Evolutionary conservation across 352 stramenopile genomes (phyloP), one percentile per base, ranked within the genome.

Genomic region (Nannochloropsis limnetica): DNA sequence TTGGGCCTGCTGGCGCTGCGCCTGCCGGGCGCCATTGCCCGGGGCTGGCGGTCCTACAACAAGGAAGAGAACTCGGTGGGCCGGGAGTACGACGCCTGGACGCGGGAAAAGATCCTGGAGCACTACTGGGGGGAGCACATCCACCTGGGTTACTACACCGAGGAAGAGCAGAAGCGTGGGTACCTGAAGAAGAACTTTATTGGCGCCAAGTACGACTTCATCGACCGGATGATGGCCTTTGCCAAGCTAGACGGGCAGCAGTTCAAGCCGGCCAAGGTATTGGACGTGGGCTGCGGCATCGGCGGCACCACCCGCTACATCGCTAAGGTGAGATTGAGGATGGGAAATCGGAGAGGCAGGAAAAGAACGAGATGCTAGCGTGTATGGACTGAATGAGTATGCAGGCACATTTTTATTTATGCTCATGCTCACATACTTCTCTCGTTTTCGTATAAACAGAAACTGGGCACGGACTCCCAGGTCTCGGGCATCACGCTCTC

Each of bases 61-160:
- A 49, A 86, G 32, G 82, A 81, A 25, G 81, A 84, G 49, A 85
- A 85, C 61, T 49, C 69, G 14, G 83, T 85, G n/a, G 83, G 20
- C 8, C 68, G 86, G 15, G 90, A 93, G 84, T 93, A 93, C 83
- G 90, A 93, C 83, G 90, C 88, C 68, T 93, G 90, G 90, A 91
- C 89, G 14, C 81, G 89, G 83, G 90, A 94, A 81, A 90, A 90
- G 17, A 94, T 94, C 81, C 85, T 95, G 25, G 91, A 95, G 86
- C 91, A 93, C 81, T 94, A 94, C 83, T 95, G 91, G 91, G 91
- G 91, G 28, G 91, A 95, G 87, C 91, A 95, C 85, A 95, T 95
- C 83, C 91, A 95, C 87, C 86, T 95, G n/a, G 91, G 91, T 3
- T 94, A 94, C 84, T 95, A 95, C 83, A 88, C 84, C 37, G 86